Base-by-base conservation (phyloP, 1,284 basidiomycete genomes). In the Vanrija humicola region DNA sequence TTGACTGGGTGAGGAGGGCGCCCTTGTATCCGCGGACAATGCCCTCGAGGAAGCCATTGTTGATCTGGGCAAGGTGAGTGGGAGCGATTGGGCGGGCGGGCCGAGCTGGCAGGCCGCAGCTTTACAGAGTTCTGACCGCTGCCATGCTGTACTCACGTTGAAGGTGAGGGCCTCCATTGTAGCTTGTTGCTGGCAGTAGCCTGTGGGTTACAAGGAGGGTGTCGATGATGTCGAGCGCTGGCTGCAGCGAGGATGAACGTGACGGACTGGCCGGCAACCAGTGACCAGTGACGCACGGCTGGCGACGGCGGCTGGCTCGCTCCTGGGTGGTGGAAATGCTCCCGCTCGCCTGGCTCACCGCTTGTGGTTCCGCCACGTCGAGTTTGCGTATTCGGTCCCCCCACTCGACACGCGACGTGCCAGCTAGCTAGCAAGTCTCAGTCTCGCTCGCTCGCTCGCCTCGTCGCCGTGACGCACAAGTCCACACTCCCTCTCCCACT, bases 11-110 rank as follows among this genome's bases (percentile, higher is more conserved):
- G 53, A 99, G 84, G 61, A 98, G 86, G 23, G 91, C 92, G 46
- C 88, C 85, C 77, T 92, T 94, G 84, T 95, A 97, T 5, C 96
- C 96, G 65, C 96, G 82, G 15, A 98, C 85, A 44, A 98, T 87
- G 38, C 89, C 96, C 76, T 98, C 93, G 55, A 96, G 81, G 75
- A 89, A 96, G 1, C 93, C 93, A 56, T 77, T 78, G 56, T 88
- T 82, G 59, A 88, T 86, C 91, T 93, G 65, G 26, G 26, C 15
- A 5, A 43, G 18, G 50, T 47, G n/a, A 58, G 44, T 70, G 66
- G 9, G 46, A 5, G 23, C 43, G 19, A 48, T 16, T 23, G 12
- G 15, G 38, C 5, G 46, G 23, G 25, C 38, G 42, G 23, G 21
- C 21, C 21, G 42, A 34, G 38, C 9, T 23, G 1, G 23, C 28